A percentile compares a stretch with the other conserved stretches of the same genome.
Conservation (phyloP, 106 monocot genomes). For the Platanthera zijinensis region DNA sequence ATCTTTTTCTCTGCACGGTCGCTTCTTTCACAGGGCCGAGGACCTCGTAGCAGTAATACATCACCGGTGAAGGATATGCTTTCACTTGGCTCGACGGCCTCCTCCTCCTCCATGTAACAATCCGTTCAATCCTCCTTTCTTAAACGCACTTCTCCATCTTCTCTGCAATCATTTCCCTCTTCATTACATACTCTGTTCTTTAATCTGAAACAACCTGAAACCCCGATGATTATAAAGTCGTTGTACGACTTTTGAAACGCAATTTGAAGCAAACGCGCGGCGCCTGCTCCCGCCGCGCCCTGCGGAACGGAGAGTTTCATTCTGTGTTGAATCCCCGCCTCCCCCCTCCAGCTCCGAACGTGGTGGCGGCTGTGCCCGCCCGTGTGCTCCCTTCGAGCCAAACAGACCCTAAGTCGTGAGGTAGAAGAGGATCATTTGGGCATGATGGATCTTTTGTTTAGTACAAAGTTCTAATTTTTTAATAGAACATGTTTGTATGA, state of each 20-base stretch:
- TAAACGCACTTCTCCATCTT: background rate
- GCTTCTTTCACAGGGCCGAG: too few species aligned
- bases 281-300: too few species aligned
- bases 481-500: background rate
- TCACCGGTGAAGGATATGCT: background rate
- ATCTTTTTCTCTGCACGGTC: too few species aligned
- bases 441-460: conserved; percentile 5
- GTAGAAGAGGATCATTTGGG: background rate
- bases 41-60: too few species aligned
- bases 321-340: too few species aligned
- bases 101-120: conserved; percentile 4
- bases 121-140: background rate
- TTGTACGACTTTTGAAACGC: background rate
- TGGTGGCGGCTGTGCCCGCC: too few species aligned
- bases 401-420: background rate
- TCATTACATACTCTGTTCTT: background rate
- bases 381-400: too few species aligned
- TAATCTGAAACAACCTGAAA: background rate
- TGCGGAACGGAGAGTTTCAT: too few species aligned
- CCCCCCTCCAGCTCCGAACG: too few species aligned
- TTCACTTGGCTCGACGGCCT: background rate
- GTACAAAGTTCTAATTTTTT: background rate
- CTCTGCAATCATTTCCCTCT: background rate
- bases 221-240: background rate
- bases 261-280: background rate